phyloP scores from a whole-genome alignment of 2,329 filamentous ascomycete species.

The Aotearoamyces nothofagi region DNA sequence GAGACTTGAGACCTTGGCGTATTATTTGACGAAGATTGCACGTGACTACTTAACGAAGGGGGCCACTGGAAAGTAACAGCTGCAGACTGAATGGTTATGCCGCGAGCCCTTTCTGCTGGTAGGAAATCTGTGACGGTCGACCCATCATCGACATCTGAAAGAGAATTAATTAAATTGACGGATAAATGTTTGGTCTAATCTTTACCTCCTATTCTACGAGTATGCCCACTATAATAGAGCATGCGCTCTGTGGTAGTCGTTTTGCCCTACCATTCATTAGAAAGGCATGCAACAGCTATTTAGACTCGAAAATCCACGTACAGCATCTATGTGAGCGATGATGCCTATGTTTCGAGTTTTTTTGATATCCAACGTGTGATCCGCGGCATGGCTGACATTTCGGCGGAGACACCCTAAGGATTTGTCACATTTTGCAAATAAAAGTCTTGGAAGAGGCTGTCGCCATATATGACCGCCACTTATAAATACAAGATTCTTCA shows the following conservation, averaged over 20 bases:
- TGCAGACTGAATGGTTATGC: slow-evolving; percentile 95
- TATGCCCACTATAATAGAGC: slow-evolving; percentile 92
- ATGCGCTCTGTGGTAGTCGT: slow-evolving; percentile 98
- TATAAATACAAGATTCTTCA: slow-evolving; percentile 12
- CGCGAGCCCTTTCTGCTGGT: slow-evolving; percentile 77
- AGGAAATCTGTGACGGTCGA: slow-evolving; percentile 97
- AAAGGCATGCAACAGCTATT: slow-evolving; percentile 1
- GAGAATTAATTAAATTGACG: slow-evolving; percentile 1
- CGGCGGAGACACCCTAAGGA: no score
- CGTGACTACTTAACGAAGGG: slow-evolving; percentile 24
- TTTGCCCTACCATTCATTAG: slow-evolving; percentile 48
- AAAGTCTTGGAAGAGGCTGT: slow-evolving; percentile 6
- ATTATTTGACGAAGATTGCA: slow-evolving; percentile 11
- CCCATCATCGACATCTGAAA: slow-evolving; percentile 75
- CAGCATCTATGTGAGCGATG: slow-evolving; percentile 94
- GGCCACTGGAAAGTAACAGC: slow-evolving; percentile 95
- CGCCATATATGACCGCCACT: slow-evolving; percentile 15
- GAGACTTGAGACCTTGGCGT: slow-evolving; percentile 34
- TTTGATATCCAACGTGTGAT: slow-evolving; percentile 16
- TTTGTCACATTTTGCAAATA: no score
- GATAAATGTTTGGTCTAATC: slow-evolving; percentile 2
- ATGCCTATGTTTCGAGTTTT: slow-evolving; percentile 91
- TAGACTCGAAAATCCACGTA: slow-evolving; percentile 26
- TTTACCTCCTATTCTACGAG: slow-evolving; percentile 62
- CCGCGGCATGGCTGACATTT: no score